Percentiles rank a stretch among this genome's conserved stretches.
Evolutionary conservation across 31 red algal species (phyloP).

Genomic region (Asparagopsis taxiformis): DNA sequence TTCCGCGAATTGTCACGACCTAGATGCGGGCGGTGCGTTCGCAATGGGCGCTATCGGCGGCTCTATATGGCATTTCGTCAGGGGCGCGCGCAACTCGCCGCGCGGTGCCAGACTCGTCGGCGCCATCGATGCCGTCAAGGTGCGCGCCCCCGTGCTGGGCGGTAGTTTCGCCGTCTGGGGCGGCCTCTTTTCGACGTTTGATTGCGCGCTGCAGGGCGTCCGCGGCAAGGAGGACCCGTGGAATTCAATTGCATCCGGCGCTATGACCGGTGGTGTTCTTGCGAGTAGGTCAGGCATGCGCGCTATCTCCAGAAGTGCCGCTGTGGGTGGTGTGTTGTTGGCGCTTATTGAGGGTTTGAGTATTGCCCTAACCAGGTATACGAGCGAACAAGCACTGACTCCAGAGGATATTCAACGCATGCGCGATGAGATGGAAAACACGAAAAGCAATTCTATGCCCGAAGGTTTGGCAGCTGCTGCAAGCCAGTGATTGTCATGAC

Average conservation of each 20-base stretch:
- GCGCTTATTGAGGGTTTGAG: constrained; percentile 93
- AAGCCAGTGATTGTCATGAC: constrained; percentile 5
- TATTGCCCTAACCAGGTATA: constrained; percentile 70
- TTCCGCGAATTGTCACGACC: neutral
- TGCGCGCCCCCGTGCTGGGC: constrained; percentile 82
- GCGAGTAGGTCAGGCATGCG: constrained; percentile 72
- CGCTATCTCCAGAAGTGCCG: constrained; percentile 55
- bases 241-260: constrained; percentile 89
- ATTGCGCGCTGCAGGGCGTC: constrained; percentile 83
- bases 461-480: constrained; percentile 25
- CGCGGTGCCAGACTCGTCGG: constrained; percentile 77
- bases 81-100: constrained; percentile 89
- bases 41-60: constrained; percentile 96
- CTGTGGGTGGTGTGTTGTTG: constrained; percentile 87
- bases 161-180: constrained; percentile 99
- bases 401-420: constrained; percentile 50
- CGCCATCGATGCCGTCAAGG: constrained; percentile 88
- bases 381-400: constrained; percentile 41
- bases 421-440: constrained; percentile 50
- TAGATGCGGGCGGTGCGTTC: constrained; percentile 96
- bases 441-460: constrained; percentile 5
- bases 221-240: constrained; percentile 92
- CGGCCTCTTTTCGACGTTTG: constrained; percentile 95
- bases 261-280: constrained; percentile 91
- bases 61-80: constrained; percentile 92